Percentiles rank a stretch among this genome's conserved stretches.
These are phyloP conservation scores for Pochonia chlamydosporia DNA, from an alignment of 2,329 filamentous ascomycete species.

Conservation along the genomic window DNA sequence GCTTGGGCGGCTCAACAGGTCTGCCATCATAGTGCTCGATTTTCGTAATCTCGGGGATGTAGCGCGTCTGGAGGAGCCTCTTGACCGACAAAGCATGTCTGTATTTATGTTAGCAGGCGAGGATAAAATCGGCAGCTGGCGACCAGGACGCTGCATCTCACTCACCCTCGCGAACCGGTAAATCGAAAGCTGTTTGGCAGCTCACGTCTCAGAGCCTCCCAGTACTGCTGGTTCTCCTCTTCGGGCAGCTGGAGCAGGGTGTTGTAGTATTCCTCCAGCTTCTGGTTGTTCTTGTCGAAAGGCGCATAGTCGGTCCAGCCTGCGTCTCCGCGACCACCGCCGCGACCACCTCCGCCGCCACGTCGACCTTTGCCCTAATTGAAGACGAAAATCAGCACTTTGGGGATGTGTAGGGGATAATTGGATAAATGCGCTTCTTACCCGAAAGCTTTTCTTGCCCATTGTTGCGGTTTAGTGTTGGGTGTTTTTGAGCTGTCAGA, in stretches of 20 bases:
- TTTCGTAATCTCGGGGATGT: slow-evolving; percentile 83
- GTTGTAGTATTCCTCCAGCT: slow-evolving; percentile 84
- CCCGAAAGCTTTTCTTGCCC: slow-evolving; percentile 32
- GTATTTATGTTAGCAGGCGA: slow-evolving; percentile 14
- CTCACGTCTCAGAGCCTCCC: slow-evolving; percentile 75
- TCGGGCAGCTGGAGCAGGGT: slow-evolving; percentile 68
- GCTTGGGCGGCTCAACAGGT: slow-evolving; percentile 72
- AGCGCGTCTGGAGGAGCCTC: slow-evolving; percentile 78
- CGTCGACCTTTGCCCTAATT: slow-evolving; percentile 30
- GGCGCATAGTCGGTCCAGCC: slow-evolving; percentile 30
- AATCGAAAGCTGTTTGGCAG: slow-evolving; percentile 97
- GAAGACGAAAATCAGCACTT: background rate
- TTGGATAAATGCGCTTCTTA: slow-evolving; percentile 13
- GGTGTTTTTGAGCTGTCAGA: background rate
- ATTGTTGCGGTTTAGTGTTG: slow-evolving; percentile 20
- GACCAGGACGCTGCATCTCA: slow-evolving; percentile 6
- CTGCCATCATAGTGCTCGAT: slow-evolving; percentile 80
- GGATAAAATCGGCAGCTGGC: background rate
- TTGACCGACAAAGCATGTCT: slow-evolving; percentile 91
- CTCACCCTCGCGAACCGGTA: slow-evolving; percentile 84
- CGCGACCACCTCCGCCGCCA: slow-evolving; percentile 28
- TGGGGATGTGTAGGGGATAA: slow-evolving; percentile 8
- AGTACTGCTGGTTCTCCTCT: slow-evolving; percentile 75
- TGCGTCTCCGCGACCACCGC: slow-evolving; percentile 27
- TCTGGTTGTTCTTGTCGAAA: slow-evolving; percentile 72